Conservation (phyloP, 768 basidiomycete genomes). For the Tricholoma hemisulphureum region DNA sequence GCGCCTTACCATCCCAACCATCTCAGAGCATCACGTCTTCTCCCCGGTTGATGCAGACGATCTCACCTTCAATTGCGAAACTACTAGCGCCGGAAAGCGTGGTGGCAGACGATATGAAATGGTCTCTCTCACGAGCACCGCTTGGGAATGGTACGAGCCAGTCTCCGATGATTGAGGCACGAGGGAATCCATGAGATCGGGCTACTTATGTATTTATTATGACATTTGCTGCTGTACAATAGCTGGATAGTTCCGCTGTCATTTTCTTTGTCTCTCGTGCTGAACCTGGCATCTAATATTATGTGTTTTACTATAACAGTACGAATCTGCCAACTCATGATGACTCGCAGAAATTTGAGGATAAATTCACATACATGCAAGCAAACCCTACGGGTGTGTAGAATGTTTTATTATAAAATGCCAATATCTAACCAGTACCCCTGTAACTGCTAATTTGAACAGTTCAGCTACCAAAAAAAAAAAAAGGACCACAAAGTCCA, state of each 20-base stretch:
- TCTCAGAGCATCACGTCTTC: slow-evolving; percentile 13
- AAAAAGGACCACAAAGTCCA: background rate
- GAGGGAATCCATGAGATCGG: background rate
- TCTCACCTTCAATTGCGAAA: slow-evolving; percentile 64
- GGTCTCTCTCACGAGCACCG: slow-evolving; percentile 31
- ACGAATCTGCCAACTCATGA: too few species aligned
- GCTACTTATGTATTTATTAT: background rate
- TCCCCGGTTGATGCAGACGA: slow-evolving; percentile 40
- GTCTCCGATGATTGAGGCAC: slow-evolving; percentile 17
- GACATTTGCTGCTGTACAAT: background rate
- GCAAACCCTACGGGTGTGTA: too few species aligned
- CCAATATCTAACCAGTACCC: too few species aligned
- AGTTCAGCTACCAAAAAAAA: too few species aligned
- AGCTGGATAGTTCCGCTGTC: background rate
- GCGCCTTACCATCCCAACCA: slow-evolving; percentile 33
- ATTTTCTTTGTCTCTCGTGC: too few species aligned
- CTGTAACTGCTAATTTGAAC: too few species aligned
- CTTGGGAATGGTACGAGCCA: slow-evolving; percentile 22
- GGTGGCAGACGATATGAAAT: slow-evolving; percentile 24
- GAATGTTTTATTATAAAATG: too few species aligned
- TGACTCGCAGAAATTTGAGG: too few species aligned
- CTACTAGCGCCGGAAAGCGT: slow-evolving; percentile 58
- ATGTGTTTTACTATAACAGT: too few species aligned
- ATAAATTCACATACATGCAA: too few species aligned
- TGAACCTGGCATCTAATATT: too few species aligned